Conservation (phyloP, 1,284 basidiomycete species). For the Amylostereum areolatum region DNA sequence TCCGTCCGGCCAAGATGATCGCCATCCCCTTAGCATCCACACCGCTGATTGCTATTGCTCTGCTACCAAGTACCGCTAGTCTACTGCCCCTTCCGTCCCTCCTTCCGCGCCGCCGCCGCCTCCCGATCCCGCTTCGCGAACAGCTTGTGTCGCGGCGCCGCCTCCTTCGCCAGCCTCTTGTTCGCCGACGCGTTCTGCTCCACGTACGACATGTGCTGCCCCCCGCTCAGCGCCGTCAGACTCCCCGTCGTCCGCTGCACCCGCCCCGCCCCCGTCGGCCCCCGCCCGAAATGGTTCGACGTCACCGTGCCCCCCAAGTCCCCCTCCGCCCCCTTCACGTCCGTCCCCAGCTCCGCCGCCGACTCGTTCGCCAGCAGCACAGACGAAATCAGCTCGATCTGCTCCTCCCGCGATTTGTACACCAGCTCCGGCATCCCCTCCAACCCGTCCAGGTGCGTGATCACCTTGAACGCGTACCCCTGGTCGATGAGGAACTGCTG, state of each 20-base stretch:
- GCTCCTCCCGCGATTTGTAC: conserved; percentile 86
- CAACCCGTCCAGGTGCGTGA: conserved; percentile 94
- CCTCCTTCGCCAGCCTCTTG: conserved; percentile 73
- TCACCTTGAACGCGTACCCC: conserved; percentile 99
- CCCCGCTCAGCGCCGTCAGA: conserved; percentile 81
- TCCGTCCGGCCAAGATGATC: no score
- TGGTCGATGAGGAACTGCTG: conserved; percentile 99
- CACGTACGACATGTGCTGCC: conserved; percentile 84
- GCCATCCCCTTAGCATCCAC: no score
- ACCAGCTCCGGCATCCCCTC: conserved; percentile 86
- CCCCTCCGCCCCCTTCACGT: conserved; percentile 72
- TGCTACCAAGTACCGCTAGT: no score
- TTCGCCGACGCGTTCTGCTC: conserved; percentile 91
- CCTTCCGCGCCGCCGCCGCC: conserved; percentile 51
- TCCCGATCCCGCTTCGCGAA: conserved; percentile 80
- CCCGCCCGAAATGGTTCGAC: conserved; percentile 26
- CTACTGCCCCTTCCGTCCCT: conserved; percentile 25
- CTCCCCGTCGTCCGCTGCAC: conserved; percentile 80
- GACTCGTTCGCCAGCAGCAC: conserved; percentile 91
- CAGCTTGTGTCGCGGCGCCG: conserved; percentile 64
- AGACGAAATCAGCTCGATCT: conserved; percentile 91
- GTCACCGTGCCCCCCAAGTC: conserved; percentile 77
- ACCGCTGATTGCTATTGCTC: no score
- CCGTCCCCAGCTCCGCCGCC: conserved; percentile 84
- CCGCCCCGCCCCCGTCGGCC: conserved; percentile 51